Conservation (phyloP, 1,139 yeast species). For the Zygoascus meyerae region DNA sequence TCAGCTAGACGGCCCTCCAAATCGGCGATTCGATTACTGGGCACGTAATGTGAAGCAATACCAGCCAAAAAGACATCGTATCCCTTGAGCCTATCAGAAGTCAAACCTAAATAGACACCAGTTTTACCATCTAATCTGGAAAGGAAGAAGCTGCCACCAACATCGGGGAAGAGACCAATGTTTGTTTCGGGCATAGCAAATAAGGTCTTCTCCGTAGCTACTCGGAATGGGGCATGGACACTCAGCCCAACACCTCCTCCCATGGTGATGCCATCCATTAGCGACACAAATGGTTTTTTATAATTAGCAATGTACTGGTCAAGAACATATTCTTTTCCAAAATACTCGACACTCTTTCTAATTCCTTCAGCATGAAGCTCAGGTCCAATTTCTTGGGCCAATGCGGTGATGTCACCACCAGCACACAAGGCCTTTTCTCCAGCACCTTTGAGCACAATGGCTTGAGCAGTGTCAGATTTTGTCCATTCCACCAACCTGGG, state of each 20-base stretch:
- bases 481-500: constrained; percentile 75
- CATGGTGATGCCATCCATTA: constrained; percentile 93
- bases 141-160: constrained; percentile 86
- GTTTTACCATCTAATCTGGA: constrained; percentile 76
- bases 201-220: constrained; percentile 83
- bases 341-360: constrained; percentile 52
- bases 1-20: constrained; percentile 61
- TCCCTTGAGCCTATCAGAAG: constrained; percentile 75
- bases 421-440: constrained; percentile 49
- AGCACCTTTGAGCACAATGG: constrained; percentile 65
- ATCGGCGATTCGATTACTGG: constrained; percentile 55
- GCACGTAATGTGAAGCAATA: constrained; percentile 84
- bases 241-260: constrained; percentile 97
- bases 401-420: constrained; percentile 90
- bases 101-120: constrained; percentile 80
- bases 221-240: constrained; percentile 89
- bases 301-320: constrained; percentile 76
- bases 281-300: constrained; percentile 75
- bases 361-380: constrained; percentile 34
- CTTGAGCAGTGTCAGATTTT: constrained; percentile 57
- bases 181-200: constrained; percentile 98
- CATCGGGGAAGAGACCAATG: constrained; percentile 96
- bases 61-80: constrained; percentile 78
- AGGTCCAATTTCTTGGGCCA: constrained; percentile 47
- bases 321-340: constrained; percentile 73